These are phyloP conservation scores for Coemansia sp. DNA, from an alignment of 192 early-diverging fungal species.

Conservation along the genomic window DNA sequence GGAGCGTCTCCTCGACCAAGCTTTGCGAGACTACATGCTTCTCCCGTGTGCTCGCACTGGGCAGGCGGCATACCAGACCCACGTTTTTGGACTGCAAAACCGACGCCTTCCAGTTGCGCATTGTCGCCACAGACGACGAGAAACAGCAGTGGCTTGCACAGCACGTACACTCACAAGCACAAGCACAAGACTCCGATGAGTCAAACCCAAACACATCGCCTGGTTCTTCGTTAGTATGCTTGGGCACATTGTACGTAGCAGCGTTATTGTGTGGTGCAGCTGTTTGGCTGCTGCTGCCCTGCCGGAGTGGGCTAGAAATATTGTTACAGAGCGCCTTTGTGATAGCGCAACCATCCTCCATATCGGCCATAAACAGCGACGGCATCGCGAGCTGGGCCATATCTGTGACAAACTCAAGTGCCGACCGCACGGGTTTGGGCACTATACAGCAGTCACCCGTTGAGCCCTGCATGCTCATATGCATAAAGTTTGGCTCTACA, in stretches of 20 bases:
- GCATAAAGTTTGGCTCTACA: not conserved
- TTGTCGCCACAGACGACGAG: slow-evolving; percentile 20
- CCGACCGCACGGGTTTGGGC: slow-evolving; percentile 22
- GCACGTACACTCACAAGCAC: slow-evolving; percentile 28
- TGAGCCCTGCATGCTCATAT: not conserved
- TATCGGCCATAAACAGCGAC: slow-evolving; percentile 39
- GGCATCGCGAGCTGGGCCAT: slow-evolving; percentile 43
- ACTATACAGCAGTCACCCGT: slow-evolving; percentile 6
- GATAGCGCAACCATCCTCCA: not conserved
- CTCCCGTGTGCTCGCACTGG: not conserved
- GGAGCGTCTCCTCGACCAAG: slow-evolving; percentile 16
- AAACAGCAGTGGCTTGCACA: slow-evolving; percentile 27
- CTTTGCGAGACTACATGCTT: slow-evolving; percentile 2
- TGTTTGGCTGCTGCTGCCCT: not conserved
- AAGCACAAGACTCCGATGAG: slow-evolving; percentile 11
- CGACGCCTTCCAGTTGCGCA: slow-evolving; percentile 21
- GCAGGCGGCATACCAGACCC: not conserved
- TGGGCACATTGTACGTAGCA: not conserved
- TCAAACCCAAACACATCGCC: slow-evolving; percentile 40
- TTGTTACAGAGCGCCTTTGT: not conserved
- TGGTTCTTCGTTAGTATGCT: slow-evolving; percentile 17
- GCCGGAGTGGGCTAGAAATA: not conserved
- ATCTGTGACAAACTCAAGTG: slow-evolving; percentile 35
- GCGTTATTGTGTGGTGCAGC: not conserved
- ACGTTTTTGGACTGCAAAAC: slow-evolving; percentile 16